Conservation (phyloP, 371 early-diverging fungal genomes). For the Mucor plumbeus region DNA sequence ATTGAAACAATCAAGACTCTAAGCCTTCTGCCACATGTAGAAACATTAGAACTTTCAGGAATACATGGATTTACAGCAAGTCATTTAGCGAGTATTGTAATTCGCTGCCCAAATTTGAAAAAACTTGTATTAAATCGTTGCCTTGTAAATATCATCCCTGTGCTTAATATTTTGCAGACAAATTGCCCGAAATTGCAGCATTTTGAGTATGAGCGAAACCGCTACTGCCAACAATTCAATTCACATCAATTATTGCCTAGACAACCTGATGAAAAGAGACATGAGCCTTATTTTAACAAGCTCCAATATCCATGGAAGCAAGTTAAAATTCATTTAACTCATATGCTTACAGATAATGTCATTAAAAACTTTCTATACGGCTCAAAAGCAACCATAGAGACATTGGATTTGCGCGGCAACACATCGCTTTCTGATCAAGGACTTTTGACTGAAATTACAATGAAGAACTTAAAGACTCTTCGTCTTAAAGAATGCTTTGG, state of each 20-base stretch:
- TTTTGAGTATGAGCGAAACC: slow-evolving; percentile 22
- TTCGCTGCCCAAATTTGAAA: slow-evolving; percentile 21
- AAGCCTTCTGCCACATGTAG: background rate
- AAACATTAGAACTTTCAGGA: slow-evolving; percentile 18
- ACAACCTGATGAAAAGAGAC: background rate
- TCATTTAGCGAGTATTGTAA: slow-evolving; percentile 22
- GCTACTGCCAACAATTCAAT: slow-evolving; percentile 10
- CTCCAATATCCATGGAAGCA: slow-evolving; percentile 1
- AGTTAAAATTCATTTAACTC: background rate
- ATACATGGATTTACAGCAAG: slow-evolving; percentile 32
- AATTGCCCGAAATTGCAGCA: slow-evolving; percentile 11
- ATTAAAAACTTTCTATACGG: slow-evolving; percentile 1
- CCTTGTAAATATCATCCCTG: slow-evolving; percentile 27
- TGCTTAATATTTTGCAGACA: slow-evolving; percentile 21
- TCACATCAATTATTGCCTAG: background rate
- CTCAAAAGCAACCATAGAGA: background rate
- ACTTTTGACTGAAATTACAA: background rate
- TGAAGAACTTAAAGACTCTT: slow-evolving; percentile 1
- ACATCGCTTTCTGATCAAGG: slow-evolving; percentile 11
- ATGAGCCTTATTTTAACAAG: background rate
- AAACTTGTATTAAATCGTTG: slow-evolving; percentile 22
- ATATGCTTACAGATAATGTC: slow-evolving; percentile 5
- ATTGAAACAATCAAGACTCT: background rate
- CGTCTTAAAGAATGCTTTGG: slow-evolving; percentile 21
- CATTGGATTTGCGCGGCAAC: slow-evolving; percentile 16